phyloP scores from a whole-genome alignment of 2,329 filamentous ascomycete genomes.

The Oidium heveae region DNA sequence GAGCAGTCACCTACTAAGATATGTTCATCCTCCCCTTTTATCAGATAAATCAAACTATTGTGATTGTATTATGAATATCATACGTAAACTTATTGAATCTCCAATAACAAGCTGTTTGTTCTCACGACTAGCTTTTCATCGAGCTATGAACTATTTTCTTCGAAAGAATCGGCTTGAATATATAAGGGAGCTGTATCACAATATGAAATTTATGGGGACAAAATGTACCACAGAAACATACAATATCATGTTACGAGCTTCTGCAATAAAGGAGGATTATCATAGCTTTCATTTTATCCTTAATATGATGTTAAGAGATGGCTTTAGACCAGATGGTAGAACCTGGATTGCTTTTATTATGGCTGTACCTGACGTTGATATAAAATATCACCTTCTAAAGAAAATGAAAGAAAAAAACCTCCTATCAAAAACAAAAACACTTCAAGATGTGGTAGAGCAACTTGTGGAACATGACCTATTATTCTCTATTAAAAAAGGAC shows the following conservation, averaged over 20 bases:
- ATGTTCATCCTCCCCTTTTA: background rate
- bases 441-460: constrained; percentile 4
- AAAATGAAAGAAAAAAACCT: constrained; percentile 9
- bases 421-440: constrained; percentile 3
- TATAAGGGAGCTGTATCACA: constrained; percentile 15
- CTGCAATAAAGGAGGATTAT: constrained; percentile 17
- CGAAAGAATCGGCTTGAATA: constrained; percentile 12
- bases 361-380: constrained; percentile 2
- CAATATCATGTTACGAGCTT: constrained; percentile 18
- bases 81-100: constrained; percentile 12
- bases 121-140: constrained; percentile 18
- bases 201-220: constrained; percentile 15
- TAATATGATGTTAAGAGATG: constrained; percentile 15
- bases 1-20: constrained; percentile 2
- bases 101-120: constrained; percentile 12
- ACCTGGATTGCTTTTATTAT: constrained; percentile 19
- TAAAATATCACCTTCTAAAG: constrained; percentile 5
- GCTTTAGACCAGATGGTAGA: constrained; percentile 16
- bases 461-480: constrained; percentile 5
- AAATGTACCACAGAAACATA: constrained; percentile 15
- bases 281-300: constrained; percentile 16
- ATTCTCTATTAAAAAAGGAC: background rate
- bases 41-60: background rate
- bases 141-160: constrained; percentile 16
- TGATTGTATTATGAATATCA: background rate